These are phyloP conservation scores for Trichomonascaceae sp. DNA, from an alignment of 1,139 yeast genomes.

Conservation along the genomic window DNA sequence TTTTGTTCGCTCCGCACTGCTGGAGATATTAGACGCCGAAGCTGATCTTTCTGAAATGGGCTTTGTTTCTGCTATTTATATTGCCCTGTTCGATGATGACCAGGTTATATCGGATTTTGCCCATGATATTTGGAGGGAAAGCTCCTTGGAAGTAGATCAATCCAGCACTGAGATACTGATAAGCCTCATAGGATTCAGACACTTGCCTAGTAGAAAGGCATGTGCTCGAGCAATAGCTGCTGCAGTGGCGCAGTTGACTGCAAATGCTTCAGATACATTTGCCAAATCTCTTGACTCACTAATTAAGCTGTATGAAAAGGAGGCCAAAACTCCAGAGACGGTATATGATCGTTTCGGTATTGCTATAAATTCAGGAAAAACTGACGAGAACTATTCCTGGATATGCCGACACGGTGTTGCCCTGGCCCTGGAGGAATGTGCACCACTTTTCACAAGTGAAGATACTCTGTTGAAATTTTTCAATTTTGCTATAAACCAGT, in stretches of 20 bases:
- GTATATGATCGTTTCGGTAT: constrained; percentile 74
- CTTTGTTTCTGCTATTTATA: constrained; percentile 52
- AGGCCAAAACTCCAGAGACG: constrained; percentile 72
- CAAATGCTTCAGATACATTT: constrained; percentile 31
- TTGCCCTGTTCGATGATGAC: constrained; percentile 71
- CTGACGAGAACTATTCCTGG: constrained; percentile 59
- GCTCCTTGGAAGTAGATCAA: constrained; percentile 47
- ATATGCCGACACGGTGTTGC: constrained; percentile 81
- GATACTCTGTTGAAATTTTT: constrained; percentile 45
- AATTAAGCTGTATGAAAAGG: constrained; percentile 49
- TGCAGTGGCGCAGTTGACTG: constrained; percentile 34
- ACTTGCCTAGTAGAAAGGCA: constrained; percentile 46
- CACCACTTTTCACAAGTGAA: constrained; percentile 40
- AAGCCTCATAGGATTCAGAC: constrained; percentile 17
- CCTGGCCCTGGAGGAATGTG: constrained; percentile 52
- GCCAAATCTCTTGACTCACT: constrained; percentile 39
- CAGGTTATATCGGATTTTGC: constrained; percentile 56
- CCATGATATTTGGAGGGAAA: constrained; percentile 79
- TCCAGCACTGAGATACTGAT: constrained; percentile 23
- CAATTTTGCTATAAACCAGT: constrained; percentile 53
- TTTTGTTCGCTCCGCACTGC: constrained; percentile 69
- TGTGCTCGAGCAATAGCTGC: constrained; percentile 57
- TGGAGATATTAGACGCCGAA: constrained; percentile 83
- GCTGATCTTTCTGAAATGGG: constrained; percentile 61
- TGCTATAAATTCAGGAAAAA: constrained; percentile 54